Percentiles rank a stretch among this genome's conserved stretches.
Evolutionary conservation across 306 rosid genomes (phyloP).

Genomic region (Dalbergia cultrata): DNA sequence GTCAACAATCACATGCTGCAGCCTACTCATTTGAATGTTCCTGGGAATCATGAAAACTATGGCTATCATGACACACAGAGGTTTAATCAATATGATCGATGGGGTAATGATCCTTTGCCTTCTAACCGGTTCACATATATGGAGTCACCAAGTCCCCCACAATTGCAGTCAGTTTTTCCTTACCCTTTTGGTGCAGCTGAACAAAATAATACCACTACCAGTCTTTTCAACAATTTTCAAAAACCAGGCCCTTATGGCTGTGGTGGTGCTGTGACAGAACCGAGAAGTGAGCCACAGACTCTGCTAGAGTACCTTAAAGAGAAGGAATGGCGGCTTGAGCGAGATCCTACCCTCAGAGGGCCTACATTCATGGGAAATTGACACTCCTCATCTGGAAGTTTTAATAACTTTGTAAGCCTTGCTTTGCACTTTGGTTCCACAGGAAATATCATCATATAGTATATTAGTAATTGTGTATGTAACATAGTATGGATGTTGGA

Average conservation of each 20-base stretch:
- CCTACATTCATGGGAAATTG: background rate
- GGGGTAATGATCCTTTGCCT: background rate
- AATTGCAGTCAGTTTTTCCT: background rate
- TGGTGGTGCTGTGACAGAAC: slow-evolving; percentile 1
- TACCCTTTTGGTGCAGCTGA: background rate
- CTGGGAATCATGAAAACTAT: background rate
- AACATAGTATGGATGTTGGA: too few species aligned
- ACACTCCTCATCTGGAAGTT: background rate
- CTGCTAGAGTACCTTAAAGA: slow-evolving; percentile 1
- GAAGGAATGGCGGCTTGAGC: background rate
- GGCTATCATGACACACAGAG: background rate
- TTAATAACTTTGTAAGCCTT: background rate
- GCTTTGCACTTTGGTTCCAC: background rate
- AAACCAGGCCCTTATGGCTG: background rate
- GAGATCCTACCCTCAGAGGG: slow-evolving; percentile 6
- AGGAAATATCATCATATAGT: background rate
- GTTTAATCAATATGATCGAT: background rate
- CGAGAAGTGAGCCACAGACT: background rate
- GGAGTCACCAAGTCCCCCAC: background rate
- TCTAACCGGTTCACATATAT: background rate
- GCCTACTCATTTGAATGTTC: background rate
- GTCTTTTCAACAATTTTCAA: background rate
- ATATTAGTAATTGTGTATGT: too few species aligned
- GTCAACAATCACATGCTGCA: background rate
- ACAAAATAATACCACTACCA: background rate